Base-by-base conservation (phyloP, 2,329 filamentous ascomycete genomes). In the Beauveria varroae region DNA sequence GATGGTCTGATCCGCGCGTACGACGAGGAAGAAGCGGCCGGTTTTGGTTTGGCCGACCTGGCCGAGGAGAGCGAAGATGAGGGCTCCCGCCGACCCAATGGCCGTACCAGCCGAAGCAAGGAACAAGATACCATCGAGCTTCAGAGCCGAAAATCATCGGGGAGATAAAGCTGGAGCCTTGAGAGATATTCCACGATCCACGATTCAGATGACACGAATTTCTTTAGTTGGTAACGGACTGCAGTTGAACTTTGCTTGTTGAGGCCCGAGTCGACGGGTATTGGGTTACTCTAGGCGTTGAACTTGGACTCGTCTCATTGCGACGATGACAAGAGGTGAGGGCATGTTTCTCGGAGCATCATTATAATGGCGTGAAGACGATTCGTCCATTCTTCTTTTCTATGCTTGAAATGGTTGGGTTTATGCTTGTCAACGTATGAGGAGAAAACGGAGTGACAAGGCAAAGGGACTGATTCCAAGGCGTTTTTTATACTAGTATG, bases 1-100 rank as follows among this genome's bases (percentile, higher is more conserved):
- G 87, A 93, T 65, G 90, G 90, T 5, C 79, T 98, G 26, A 96
- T 98, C 73, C 88, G 89, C 64, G 88, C 87, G 12, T 97, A 96
- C 68, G 93, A 98, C 68, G 86, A 95, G 63, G 93, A 97, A 72
- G 86, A 89, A 68, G 81, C 81, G 50, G 82, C 81, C 47, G 85
- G 84, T 5, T 91, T 96, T 65, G 90, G 90, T 46, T 79, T 98
- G 52, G 85, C 85, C 16, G 91, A 96, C 67, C 78, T 97, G 44
- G 82, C 88, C 2, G 89, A 93, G 65, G 90, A 95, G 64, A 89
- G 83, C 66, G 88, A 90, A 34, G 87, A 87, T 58, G 86, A 86
- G 37, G 69, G 68, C 57, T 69, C 71, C 30, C 64, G 66, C 61
- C 66, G 68, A 69, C 70, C 72, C 60, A 76, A 78, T 65, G 71